phyloP scores from a whole-genome alignment of 2,329 filamentous ascomycete species.

The Ophiostoma piceae region DNA sequence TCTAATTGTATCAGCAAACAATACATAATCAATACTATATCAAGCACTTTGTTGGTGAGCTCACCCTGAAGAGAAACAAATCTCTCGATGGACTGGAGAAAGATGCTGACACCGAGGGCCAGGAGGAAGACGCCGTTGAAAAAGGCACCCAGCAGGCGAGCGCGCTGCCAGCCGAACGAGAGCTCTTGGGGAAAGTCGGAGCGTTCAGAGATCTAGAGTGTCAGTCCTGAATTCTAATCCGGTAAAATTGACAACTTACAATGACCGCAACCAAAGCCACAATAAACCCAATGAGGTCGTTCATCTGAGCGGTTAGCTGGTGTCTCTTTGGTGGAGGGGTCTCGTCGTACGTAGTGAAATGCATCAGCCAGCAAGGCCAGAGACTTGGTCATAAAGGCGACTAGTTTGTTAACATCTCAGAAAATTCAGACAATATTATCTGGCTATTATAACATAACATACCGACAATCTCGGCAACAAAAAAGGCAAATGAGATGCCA shows the following conservation, averaged over 20 bases:
- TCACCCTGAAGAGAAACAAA: constrained; percentile 55
- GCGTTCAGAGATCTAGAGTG: constrained; percentile 50
- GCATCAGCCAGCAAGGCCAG: constrained; percentile 70
- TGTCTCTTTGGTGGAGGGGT: neutral
- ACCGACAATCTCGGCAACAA: constrained; percentile 49
- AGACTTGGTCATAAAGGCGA: constrained; percentile 65
- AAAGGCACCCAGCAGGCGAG: constrained; percentile 68
- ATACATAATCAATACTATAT: neutral
- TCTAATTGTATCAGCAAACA: constrained; percentile 31
- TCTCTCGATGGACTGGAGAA: constrained; percentile 67
- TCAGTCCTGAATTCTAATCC: neutral
- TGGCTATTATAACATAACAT: neutral
- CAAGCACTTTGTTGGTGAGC: constrained; percentile 26
- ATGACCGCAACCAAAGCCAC: constrained; percentile 61
- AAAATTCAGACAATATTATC: neutral
- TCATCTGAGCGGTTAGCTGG: constrained; percentile 60
- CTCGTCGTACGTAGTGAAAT: constrained; percentile 62
- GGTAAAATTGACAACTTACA: constrained; percentile 38
- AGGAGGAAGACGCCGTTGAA: constrained; percentile 75
- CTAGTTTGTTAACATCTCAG: constrained; percentile 33
- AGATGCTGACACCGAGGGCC: constrained; percentile 65
- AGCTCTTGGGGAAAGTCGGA: constrained; percentile 53
- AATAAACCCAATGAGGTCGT: constrained; percentile 64
- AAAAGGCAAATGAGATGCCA: constrained; percentile 47
- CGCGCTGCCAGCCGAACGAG: constrained; percentile 72